Base-by-base conservation (phyloP, 148 eudicot genomes). In the Rhododendron ovatum region DNA sequence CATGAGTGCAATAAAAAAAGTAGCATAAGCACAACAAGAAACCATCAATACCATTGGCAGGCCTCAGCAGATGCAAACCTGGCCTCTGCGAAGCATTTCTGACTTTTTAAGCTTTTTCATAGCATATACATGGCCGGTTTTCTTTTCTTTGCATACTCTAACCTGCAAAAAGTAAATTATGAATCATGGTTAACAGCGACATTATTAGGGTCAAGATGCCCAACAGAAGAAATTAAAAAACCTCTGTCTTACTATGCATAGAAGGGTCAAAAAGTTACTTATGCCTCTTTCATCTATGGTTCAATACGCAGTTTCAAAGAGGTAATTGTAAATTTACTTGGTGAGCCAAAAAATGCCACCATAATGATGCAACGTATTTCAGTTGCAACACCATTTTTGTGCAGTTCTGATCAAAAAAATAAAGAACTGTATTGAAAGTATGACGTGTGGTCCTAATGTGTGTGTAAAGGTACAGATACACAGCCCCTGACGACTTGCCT, bases 61-160 rank as follows among this genome's bases (percentile, higher is more conserved):
- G 75, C 80, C 17, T 53, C 73, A 86, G 65, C 84, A 63, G 65
- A 82, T 43, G 57, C 78, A 63, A 81, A 94, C 99, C 98, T 97
- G 99, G 85, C 99, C 99, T 88, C 99, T 92, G 26, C 96, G 95
- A 82, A 97, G 99, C 99, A 97, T 97, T 91, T 97, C 99, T 37
- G 99, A 92, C 84, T 97, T 97, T 88, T 97, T 97, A 48, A 97
- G 98, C 86, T 97, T 97, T 90, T 97, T 97, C 99, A 97, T 97
- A 28, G 99, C 99, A 84, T 97, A 97, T 5, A 97, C 98, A 91
- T 95, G 94, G 77, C 92, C 88, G n/a, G 96, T 95, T 90, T 94
- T 86, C 91, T 96, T 96, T 87, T 96, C 99, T 88, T 92, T 89
- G 87, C 99, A 96, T 83, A 96, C 91, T 88, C 98, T 95, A 82